Evolutionary conservation across 1,284 basidiomycete species (phyloP).

Genomic region (Apiotrichum laibachii): DNA sequence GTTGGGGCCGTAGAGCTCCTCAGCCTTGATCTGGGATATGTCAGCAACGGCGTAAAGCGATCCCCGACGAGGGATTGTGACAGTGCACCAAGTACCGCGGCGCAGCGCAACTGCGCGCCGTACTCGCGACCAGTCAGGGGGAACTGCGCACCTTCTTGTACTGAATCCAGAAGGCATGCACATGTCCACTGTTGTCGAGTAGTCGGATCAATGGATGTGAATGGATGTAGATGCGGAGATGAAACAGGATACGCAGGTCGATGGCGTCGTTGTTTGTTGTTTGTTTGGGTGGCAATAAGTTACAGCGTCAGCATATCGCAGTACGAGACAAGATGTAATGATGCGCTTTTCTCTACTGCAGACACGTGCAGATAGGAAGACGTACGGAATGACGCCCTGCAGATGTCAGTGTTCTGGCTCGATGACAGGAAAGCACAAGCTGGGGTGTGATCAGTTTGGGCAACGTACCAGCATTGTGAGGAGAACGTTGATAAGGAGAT

Average conservation of each 20-base stretch:
- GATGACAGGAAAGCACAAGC: neutral
- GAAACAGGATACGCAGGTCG: neutral
- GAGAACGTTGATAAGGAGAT: constrained; percentile 72
- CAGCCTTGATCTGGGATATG: constrained; percentile 61
- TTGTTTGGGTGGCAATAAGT: neutral
- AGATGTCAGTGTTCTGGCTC: constrained; percentile 1
- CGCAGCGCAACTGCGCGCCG: too few species aligned
- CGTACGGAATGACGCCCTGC: constrained; percentile 31
- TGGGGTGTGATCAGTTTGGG: neutral
- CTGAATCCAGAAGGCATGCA: constrained; percentile 56
- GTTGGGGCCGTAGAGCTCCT: constrained; percentile 67
- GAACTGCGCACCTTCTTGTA: constrained; percentile 27
- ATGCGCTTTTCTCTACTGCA: too few species aligned
- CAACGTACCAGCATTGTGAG: constrained; percentile 26
- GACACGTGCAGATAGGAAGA: neutral
- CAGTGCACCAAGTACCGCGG: too few species aligned
- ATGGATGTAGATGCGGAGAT: neutral
- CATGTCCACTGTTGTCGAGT: constrained; percentile 51
- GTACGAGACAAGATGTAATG: neutral
- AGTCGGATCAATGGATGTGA: too few species aligned
- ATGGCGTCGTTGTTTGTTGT: neutral
- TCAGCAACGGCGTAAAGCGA: neutral
- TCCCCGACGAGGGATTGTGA: neutral
- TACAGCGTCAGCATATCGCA: neutral
- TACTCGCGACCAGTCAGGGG: too few species aligned